Evolutionary conservation across 1,139 yeast species (phyloP).

Genomic region (Suhomyces guaymorum): DNA sequence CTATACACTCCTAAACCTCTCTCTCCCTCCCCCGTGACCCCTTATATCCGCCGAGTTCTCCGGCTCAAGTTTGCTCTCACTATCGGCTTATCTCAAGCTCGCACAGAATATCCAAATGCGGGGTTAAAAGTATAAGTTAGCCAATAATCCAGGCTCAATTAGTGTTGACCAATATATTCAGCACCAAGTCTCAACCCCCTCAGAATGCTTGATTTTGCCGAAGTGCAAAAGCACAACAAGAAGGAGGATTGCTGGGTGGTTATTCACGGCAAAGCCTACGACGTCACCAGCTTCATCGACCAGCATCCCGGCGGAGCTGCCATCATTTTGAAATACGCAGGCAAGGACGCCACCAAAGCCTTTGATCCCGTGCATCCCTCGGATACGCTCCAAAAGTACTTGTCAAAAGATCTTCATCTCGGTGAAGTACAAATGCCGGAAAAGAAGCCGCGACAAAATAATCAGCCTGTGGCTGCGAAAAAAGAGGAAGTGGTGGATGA

Average conservation of each 20-base stretch:
- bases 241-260: slow-evolving; percentile 57
- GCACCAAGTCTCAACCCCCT: background rate
- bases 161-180: background rate
- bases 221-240: slow-evolving; percentile 39
- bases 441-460: slow-evolving; percentile 11
- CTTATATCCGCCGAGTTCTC: background rate
- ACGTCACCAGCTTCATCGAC: slow-evolving; percentile 48
- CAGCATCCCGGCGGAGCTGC: slow-evolving; percentile 59
- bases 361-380: slow-evolving; percentile 82
- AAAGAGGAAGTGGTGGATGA: slow-evolving; percentile 35
- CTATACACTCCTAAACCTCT: too few species aligned
- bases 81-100: background rate
- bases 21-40: background rate
- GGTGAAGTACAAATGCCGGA: slow-evolving; percentile 34
- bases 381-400: slow-evolving; percentile 60
- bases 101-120: slow-evolving; percentile 1
- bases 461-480: slow-evolving; percentile 8
- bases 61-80: background rate
- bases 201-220: slow-evolving; percentile 28
- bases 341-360: slow-evolving; percentile 60
- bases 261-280: slow-evolving; percentile 53
- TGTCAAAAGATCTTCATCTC: slow-evolving; percentile 31
- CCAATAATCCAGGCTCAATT: background rate
- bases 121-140: slow-evolving; percentile 2
- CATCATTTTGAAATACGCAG: slow-evolving; percentile 55